Percentiles rank a stretch among this genome's conserved stretches.
Conservation (phyloP, 148 eudicot genomes). For the Pharnaceum exiguum region DNA sequence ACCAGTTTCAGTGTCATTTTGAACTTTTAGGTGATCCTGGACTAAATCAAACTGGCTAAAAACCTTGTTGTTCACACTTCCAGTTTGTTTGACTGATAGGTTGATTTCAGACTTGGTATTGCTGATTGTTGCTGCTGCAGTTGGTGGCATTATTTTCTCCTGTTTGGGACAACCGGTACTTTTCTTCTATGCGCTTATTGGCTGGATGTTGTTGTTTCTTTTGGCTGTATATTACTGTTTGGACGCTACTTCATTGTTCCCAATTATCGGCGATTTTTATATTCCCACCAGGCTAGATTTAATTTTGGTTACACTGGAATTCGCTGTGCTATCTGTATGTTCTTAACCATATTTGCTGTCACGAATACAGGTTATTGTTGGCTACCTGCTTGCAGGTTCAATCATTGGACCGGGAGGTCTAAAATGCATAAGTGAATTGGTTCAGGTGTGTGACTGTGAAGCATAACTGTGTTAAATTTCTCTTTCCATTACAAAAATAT, state of each 20-base stretch:
- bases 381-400: conserved; percentile 97
- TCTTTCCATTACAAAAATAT: neutral
- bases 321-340: neutral
- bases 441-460: conserved; percentile 58
- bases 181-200: conserved; percentile 13
- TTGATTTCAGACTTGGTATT: conserved; percentile 92
- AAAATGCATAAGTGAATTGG: conserved; percentile 88
- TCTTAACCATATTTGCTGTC: neutral
- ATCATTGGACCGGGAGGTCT: conserved; percentile 95
- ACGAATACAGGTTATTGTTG: conserved; percentile 76
- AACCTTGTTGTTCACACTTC: too few relatives aligned
- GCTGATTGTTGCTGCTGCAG: conserved; percentile 94
- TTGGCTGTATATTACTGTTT: neutral
- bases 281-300: neutral
- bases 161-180: conserved; percentile 95
- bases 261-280: neutral
- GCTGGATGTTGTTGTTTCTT: neutral
- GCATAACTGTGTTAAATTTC: neutral
- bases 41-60: too few relatives aligned
- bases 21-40: too few relatives aligned
- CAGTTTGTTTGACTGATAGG: conserved; percentile 35
- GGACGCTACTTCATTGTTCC: neutral
- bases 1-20: too few relatives aligned
- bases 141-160: conserved; percentile 90
- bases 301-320: neutral